Base-by-base conservation (phyloP, 2,329 filamentous ascomycete species). In the Fusarium domesticum region DNA sequence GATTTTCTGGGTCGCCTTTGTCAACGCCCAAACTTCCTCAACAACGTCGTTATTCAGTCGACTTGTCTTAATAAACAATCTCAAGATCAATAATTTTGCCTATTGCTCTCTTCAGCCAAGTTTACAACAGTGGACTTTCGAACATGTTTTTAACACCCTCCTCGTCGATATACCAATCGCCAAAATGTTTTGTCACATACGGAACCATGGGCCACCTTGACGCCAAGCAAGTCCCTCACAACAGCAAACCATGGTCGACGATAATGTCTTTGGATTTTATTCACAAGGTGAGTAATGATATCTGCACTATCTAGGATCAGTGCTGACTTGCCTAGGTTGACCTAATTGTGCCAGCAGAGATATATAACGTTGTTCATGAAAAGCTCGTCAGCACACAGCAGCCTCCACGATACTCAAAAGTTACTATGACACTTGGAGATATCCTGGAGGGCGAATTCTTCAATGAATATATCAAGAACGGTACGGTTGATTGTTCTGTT, bases 381-480 rank as follows among this genome's bases (percentile, higher is more conserved):
- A 76, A 76, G 50, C 60, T 90, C 14, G 63, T 75, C 6, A 60
- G 60, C 12, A 39, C 58, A 4, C 56, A 54, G 11, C 57, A 56
- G 6, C 54, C 57, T 5, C 74, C 76, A 2, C 53, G 56, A 11
- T 95, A 88, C 72, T 78, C 79, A 23, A 78, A 80, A 47, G 81
- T 95, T 3, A 78, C 81, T 54, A 83, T 95, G 77, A 80, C 81
- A 4, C 74, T 96, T 8, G 76, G 76, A 7, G 82, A 89, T 46
- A 62, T 97, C 5, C 64, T 97, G 1, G 76, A 85, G 25, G 80
- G 81, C 1, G 78, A 83, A 0, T 95, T 96, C 58, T 90, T 96
- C 59, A 85, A 80, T n/a, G 74, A 83, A 34, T 91, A 95, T 62
- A 84, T 97, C 54, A 95, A 95, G 65, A 77, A 76, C 47, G 87